Conservation (phyloP, 352 stramenopile genomes). For the Phytophthora idaei region DNA sequence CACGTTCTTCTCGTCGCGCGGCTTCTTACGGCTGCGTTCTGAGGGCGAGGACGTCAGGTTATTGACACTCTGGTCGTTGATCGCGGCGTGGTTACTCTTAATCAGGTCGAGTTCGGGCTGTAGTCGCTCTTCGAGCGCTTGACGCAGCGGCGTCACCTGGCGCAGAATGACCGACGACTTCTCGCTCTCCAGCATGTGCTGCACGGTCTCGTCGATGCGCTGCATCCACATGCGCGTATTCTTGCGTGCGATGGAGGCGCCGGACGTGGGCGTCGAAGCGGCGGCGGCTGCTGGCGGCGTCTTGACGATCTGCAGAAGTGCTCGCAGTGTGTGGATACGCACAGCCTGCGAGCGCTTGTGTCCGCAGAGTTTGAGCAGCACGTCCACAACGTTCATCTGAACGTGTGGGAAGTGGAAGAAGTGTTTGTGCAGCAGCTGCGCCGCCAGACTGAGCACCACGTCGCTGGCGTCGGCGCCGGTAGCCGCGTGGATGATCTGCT, state of each 20-base stretch:
- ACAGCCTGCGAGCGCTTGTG: conserved; percentile 54
- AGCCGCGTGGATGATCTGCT: conserved; percentile 71
- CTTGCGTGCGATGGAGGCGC: conserved; percentile 33
- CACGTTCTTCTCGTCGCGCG: conserved; percentile 27
- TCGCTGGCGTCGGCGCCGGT: conserved; percentile 39
- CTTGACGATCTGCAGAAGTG: conserved; percentile 75
- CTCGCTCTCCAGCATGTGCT: conserved; percentile 49
- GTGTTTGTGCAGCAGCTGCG: conserved; percentile 77
- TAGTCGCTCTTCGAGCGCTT: conserved; percentile 51
- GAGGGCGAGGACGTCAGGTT: conserved; percentile 15
- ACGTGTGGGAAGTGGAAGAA: conserved; percentile 83
- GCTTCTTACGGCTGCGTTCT: conserved; percentile 31
- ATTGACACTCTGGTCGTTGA: conserved; percentile 2
- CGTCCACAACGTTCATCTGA: conserved; percentile 73
- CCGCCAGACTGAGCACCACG: conserved; percentile 67
- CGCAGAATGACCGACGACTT: conserved; percentile 63
- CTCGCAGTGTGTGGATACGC: conserved; percentile 78
- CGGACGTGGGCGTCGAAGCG: conserved; percentile 33
- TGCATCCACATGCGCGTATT: conserved; percentile 47
- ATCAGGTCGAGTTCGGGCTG: conserved; percentile 6
- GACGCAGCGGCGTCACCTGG: conserved; percentile 59
- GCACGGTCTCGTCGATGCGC: conserved; percentile 46
- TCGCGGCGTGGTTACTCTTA: conserved; percentile 4
- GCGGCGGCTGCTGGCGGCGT: conserved; percentile 22
- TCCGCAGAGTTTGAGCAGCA: conserved; percentile 56